Percentiles rank a stretch among this genome's conserved stretches.
These are phyloP conservation scores for Pisolithus thermaeus DNA, from an alignment of 1,284 basidiomycete species.

Conservation along the genomic window DNA sequence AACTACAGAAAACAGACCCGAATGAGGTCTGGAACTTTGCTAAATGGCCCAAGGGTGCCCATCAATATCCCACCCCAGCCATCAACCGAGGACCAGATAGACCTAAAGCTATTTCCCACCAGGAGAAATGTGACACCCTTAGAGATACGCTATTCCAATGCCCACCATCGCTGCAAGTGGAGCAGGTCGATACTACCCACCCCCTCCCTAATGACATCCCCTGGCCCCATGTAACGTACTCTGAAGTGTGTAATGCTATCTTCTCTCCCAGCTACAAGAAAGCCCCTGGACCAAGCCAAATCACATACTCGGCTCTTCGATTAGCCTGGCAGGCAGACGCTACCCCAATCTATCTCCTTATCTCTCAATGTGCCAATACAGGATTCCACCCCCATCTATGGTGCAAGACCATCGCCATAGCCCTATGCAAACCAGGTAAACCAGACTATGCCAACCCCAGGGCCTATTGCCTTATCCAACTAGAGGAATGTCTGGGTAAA, in stretches of 20 bases:
- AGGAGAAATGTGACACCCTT: constrained; percentile 1
- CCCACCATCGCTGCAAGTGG: neutral
- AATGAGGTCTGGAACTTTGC: neutral
- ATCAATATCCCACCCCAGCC: neutral
- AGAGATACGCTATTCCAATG: neutral
- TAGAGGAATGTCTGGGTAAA: too few relatives aligned
- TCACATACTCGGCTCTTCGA: neutral
- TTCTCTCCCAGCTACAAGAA: neutral
- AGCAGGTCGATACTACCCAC: neutral
- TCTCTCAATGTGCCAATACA: neutral
- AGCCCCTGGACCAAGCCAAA: neutral
- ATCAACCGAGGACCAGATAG: neutral
- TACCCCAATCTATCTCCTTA: neutral
- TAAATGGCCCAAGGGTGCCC: neutral
- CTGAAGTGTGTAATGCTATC: neutral
- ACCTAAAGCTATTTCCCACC: neutral
- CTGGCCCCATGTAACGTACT: neutral
- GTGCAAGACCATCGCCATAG: neutral
- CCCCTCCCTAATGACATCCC: neutral
- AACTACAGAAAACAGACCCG: neutral
- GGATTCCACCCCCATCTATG: constrained; percentile 3
- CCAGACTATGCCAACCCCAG: too few relatives aligned
- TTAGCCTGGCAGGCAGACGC: neutral
- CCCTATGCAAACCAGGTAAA: neutral
- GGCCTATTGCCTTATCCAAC: too few relatives aligned